A percentile compares a stretch with the other conserved stretches of the same genome.
Evolutionary conservation across 176 grass and related monocot genomes (phyloP).

Genomic region (Carex pumila): DNA sequence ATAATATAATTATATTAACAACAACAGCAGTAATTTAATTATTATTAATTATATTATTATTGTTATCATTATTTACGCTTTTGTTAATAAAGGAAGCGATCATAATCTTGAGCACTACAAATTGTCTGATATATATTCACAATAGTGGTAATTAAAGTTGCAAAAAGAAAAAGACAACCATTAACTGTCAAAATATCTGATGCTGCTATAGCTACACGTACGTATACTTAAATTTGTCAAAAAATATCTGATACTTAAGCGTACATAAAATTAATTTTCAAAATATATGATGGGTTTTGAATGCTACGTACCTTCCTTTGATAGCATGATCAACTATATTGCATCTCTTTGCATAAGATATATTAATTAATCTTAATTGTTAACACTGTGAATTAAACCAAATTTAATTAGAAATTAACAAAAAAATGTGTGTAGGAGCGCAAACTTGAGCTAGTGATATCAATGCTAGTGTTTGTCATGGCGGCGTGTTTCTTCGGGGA

Average conservation of each 20-base stretch:
- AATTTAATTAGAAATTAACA: background rate
- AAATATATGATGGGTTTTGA: too few relatives aligned
- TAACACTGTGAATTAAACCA: background rate
- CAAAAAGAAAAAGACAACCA: background rate
- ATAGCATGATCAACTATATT: background rate
- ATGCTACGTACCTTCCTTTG: too few relatives aligned
- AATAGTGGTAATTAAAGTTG: background rate
- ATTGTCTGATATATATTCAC: background rate
- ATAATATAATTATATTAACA: too few relatives aligned
- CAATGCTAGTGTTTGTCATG: conserved; percentile 48
- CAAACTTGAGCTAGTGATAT: conserved; percentile 60
- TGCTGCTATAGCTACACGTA: background rate
- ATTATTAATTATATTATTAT: background rate
- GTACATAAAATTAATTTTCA: background rate
- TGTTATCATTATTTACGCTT: background rate
- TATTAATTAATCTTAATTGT: too few relatives aligned
- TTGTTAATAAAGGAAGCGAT: background rate
- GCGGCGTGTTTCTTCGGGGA: conserved; percentile 62
- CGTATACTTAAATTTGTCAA: background rate
- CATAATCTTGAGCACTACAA: background rate
- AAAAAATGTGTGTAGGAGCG: conserved; percentile 21
- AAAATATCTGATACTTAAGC: background rate
- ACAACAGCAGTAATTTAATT: too few relatives aligned
- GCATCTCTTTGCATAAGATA: background rate
- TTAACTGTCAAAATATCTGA: background rate